These are phyloP conservation scores for Podaxis sp. DNA, from an alignment of 768 basidiomycete genomes.

Conservation along the genomic window DNA sequence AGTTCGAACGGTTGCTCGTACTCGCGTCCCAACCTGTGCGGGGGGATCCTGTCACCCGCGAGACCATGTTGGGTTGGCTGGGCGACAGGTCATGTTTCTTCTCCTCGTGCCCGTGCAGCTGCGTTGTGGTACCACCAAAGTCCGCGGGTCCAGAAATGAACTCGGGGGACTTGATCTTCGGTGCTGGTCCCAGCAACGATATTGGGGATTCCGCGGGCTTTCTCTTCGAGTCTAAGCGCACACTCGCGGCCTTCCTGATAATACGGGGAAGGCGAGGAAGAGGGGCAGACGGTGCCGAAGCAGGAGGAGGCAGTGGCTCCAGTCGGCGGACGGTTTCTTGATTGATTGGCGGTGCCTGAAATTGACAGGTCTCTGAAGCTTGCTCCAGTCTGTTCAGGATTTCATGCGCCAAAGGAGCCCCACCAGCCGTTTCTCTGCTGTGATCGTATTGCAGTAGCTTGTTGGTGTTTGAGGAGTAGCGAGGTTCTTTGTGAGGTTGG, in stretches of 20 bases:
- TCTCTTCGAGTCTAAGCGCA: conserved; percentile 26
- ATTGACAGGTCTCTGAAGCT: background rate
- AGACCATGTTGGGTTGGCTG: conserved; percentile 4
- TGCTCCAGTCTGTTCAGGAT: background rate
- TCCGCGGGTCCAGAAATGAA: conserved; percentile 17
- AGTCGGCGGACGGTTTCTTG: conserved; percentile 7
- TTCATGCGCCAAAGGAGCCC: background rate
- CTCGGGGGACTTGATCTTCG: conserved; percentile 27
- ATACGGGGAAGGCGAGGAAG: conserved; percentile 26
- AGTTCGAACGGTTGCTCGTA: background rate
- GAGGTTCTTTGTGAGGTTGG: background rate
- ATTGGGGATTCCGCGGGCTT: background rate
- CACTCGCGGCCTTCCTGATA: conserved; percentile 37
- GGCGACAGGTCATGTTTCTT: background rate
- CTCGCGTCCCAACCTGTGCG: background rate
- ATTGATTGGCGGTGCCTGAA: background rate
- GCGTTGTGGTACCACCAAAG: conserved; percentile 1
- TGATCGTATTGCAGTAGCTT: background rate
- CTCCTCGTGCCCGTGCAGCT: background rate
- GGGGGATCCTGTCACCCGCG: background rate
- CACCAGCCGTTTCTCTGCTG: background rate
- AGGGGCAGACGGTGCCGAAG: conserved; percentile 7
- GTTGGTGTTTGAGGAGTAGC: background rate
- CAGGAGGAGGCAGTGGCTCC: conserved; percentile 3
- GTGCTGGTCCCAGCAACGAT: conserved; percentile 20